Evolutionary conservation across 139 green algal species (phyloP), one percentile per base, ranked within the genome.

Genomic region (Deuterostichococcus epilithicus): DNA sequence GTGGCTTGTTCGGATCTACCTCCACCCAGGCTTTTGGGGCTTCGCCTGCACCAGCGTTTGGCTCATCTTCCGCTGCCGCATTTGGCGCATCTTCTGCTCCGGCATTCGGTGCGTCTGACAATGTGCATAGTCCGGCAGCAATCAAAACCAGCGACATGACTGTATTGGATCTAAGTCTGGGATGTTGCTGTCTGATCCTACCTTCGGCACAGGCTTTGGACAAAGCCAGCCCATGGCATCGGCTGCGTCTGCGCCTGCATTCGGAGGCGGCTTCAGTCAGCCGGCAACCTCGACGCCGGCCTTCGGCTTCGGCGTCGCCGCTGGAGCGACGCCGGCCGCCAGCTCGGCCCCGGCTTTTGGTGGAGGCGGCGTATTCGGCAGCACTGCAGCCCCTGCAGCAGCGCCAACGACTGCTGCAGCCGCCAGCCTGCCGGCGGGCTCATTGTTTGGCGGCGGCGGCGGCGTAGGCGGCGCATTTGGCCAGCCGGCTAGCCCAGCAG

Each of bases 61-160:
- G 63, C 28, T 26, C 30, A 8, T 69, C 32, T 37, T 71, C 73
- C 5, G 28, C 59, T 4, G 38, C 60, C 65, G 25, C 37, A 5
- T 72, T 78, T n/a, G 59, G 74, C 37, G 39, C 60, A 32, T 30
- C 63, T 5, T 37, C 63, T 28, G 30, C 74, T 5, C 74, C 74
- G 6, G 74, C 74, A 30, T 78, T 78, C 68, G 74, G 74, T 42
- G 68, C 68, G 37, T 2, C 34, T 23, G n/a, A 23, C 26, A 13
- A 52, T 8, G 8, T 52, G 42, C 42, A 52, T 52, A 8, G 42
- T 8, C 8, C 42, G 13, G 8, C 13, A 13, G 8, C 8, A 52
- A 52, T 13, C n/a, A n/a, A 52, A 8, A 8, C 42, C 42, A 23
- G 8, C 42, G 8, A 13, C 42, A 52, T 52, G 42, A 52, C 42